Conservation (phyloP, 2,329 filamentous ascomycete species). For the Leptoxyphium fumago region DNA sequence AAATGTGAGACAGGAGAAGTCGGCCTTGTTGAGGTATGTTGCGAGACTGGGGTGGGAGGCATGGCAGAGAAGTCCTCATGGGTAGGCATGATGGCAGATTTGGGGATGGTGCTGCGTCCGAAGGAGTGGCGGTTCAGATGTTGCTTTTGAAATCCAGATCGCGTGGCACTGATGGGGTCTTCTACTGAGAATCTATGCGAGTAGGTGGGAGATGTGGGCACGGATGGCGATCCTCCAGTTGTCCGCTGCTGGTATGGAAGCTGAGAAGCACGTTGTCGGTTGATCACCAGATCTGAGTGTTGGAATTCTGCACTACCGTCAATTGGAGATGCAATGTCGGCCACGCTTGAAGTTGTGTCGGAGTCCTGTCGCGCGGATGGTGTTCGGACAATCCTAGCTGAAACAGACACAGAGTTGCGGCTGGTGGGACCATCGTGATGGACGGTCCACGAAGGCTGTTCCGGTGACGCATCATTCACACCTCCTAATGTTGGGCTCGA, state of each 20-base stretch:
- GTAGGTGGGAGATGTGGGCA: not conserved
- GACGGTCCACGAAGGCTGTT: slow-evolving; percentile 24
- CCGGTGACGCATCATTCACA: not conserved
- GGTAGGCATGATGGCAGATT: slow-evolving; percentile 3
- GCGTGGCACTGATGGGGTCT: not conserved
- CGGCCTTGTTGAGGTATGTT: slow-evolving; percentile 14
- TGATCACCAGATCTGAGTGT: slow-evolving; percentile 46
- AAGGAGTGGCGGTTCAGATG: slow-evolving; percentile 6
- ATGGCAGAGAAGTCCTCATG: slow-evolving; percentile 9
- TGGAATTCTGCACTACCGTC: slow-evolving; percentile 33
- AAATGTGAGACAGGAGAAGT: not conserved
- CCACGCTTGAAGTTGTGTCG: not conserved
- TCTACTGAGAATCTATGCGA: not conserved
- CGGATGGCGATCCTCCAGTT: not conserved
- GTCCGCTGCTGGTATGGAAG: not conserved
- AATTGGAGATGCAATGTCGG: not conserved
- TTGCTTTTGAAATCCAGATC: no score
- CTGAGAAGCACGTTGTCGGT: slow-evolving; percentile 30
- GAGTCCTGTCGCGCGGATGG: slow-evolving; percentile 27
- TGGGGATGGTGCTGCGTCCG: slow-evolving; percentile 7
- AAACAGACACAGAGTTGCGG: slow-evolving; percentile 75
- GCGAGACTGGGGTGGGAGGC: slow-evolving; percentile 10
- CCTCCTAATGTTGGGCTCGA: not conserved
- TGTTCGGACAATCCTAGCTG: slow-evolving; percentile 66
- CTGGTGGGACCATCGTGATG: slow-evolving; percentile 24